Conservation (phyloP, 2,329 filamentous ascomycete species). For the Botrytis elliptica region DNA sequence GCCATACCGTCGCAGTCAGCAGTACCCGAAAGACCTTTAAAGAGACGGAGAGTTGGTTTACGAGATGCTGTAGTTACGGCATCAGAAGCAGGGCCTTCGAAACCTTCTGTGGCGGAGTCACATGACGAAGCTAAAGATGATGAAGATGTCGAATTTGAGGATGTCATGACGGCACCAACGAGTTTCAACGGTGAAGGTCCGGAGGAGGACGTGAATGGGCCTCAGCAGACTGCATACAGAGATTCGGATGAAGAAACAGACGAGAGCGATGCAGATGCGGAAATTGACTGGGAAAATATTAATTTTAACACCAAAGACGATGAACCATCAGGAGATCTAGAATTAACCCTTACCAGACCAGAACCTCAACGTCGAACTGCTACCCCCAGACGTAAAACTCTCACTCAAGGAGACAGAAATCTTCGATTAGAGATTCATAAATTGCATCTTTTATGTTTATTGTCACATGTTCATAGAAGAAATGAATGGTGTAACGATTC, state of each 20-base stretch:
- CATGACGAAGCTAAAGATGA: slow-evolving; percentile 32
- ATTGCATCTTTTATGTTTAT: slow-evolving; percentile 76
- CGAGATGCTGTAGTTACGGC: slow-evolving; percentile 20
- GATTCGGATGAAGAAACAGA: slow-evolving; percentile 55
- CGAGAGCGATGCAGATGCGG: slow-evolving; percentile 47
- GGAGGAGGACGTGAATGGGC: slow-evolving; percentile 23
- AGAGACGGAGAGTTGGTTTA: slow-evolving; percentile 36
- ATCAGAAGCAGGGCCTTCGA: slow-evolving; percentile 21
- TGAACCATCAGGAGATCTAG: slow-evolving; percentile 36
- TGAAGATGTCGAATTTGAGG: slow-evolving; percentile 36
- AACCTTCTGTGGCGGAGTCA: slow-evolving; percentile 18
- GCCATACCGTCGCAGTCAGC: slow-evolving; percentile 38
- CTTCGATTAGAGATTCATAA: slow-evolving; percentile 78
- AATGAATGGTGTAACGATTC: slow-evolving; percentile 88
- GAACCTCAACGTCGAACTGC: slow-evolving; percentile 23
- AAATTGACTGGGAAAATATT: slow-evolving; percentile 64
- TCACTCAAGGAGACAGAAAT: slow-evolving; percentile 54
- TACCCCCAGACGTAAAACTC: slow-evolving; percentile 45
- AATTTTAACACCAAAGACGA: slow-evolving; percentile 41
- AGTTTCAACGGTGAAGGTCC: neutral
- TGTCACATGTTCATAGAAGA: slow-evolving; percentile 72
- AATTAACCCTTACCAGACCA: slow-evolving; percentile 39
- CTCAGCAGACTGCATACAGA: slow-evolving; percentile 43
- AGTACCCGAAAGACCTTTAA: slow-evolving; percentile 40
- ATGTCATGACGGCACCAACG: slow-evolving; percentile 30